Evolutionary conservation across 2,329 filamentous ascomycete species (phyloP), one percentile per base, ranked within the genome.

Genomic region (Plectosphaerella cucumerina): DNA sequence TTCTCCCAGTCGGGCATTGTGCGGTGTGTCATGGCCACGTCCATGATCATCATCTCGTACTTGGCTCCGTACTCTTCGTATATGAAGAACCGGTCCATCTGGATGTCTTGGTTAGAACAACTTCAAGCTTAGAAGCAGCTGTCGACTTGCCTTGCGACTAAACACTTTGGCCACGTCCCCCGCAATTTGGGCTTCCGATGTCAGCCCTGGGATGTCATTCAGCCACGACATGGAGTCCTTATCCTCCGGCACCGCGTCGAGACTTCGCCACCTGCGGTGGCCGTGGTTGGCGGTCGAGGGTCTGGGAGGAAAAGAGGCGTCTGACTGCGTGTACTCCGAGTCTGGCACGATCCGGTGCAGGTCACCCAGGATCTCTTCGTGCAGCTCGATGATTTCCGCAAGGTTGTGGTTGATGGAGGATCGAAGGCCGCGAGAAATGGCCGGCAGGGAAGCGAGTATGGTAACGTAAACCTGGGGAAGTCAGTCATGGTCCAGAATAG

Each of bases 11-110:
- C 79, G 21, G 84, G 83, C 58, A 89, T 80, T 6, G 79, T 81
- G 53, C 84, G 80, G 55, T 88, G 83, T 15, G 86, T 78, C 22
- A 85, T 77, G 33, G 85, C 82, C 34, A 95, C 73, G 56, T 96
- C 90, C 56, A 87, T 84, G 44, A 87, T 84, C 75, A 97, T 88
- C 58, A 90, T 77, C 58, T 95, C 90, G 67, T 94, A 96, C 63
- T 93, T 93, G 48, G 88, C 87, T 34, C 89, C 89, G 65, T 96
- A 99, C 60, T 96, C 89, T 70, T 96, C 89, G 64, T 99, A 99
- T 47, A 87, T 77, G 63, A 89, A 87, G 70, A 97, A 94, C 0
- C 85, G 84, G 53, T 82, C 81, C 71, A 95, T 86, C 89, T 96
- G 56, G 2, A 17, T 17, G 11, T 22, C 18, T 35, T 15, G 12